Percentiles rank a stretch among this genome's conserved stretches.
Evolutionary conservation across 495 filamentous ascomycete species (phyloP).

Genomic region (Penicillium coprophilum): DNA sequence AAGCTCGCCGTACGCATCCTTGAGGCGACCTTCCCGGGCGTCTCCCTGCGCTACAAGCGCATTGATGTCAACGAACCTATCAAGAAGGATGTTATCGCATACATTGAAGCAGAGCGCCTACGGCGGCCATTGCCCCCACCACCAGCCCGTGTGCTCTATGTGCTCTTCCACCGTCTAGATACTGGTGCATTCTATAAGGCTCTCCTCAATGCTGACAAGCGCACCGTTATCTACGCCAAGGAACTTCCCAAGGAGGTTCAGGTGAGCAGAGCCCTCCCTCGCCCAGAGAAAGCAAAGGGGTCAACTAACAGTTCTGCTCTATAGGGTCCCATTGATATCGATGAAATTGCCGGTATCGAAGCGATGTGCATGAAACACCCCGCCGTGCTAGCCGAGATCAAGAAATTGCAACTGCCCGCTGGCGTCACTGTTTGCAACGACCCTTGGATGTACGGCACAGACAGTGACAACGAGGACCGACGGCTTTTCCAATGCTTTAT

Average conservation of each 20-base stretch:
- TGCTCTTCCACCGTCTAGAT: slow-evolving; percentile 42
- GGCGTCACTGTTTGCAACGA: slow-evolving; percentile 47
- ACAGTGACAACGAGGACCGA: slow-evolving; percentile 35
- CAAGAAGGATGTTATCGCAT: slow-evolving; percentile 40
- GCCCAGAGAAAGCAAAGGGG: background rate
- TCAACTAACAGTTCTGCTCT: slow-evolving; percentile 11
- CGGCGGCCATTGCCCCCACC: slow-evolving; percentile 33
- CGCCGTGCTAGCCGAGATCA: slow-evolving; percentile 43
- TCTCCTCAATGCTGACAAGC: slow-evolving; percentile 36
- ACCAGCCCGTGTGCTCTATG: slow-evolving; percentile 39
- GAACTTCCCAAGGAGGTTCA: slow-evolving; percentile 44
- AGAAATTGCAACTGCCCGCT: slow-evolving; percentile 41
- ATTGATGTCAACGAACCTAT: slow-evolving; percentile 43
- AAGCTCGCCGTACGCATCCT: slow-evolving; percentile 40
- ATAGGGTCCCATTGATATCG: slow-evolving; percentile 42
- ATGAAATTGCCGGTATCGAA: slow-evolving; percentile 44
- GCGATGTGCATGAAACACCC: slow-evolving; percentile 42
- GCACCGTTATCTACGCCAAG: slow-evolving; percentile 36
- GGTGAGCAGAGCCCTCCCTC: slow-evolving; percentile 19
- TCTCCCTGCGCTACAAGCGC: slow-evolving; percentile 39
- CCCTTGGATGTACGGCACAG: slow-evolving; percentile 50
- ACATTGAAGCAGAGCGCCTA: slow-evolving; percentile 40
- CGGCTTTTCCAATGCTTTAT: slow-evolving; percentile 49
- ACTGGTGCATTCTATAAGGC: slow-evolving; percentile 42
- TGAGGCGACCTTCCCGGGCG: slow-evolving; percentile 36